Conservation (phyloP, 192 early-diverging fungal genomes). For the Chytriomyces confervae region DNA sequence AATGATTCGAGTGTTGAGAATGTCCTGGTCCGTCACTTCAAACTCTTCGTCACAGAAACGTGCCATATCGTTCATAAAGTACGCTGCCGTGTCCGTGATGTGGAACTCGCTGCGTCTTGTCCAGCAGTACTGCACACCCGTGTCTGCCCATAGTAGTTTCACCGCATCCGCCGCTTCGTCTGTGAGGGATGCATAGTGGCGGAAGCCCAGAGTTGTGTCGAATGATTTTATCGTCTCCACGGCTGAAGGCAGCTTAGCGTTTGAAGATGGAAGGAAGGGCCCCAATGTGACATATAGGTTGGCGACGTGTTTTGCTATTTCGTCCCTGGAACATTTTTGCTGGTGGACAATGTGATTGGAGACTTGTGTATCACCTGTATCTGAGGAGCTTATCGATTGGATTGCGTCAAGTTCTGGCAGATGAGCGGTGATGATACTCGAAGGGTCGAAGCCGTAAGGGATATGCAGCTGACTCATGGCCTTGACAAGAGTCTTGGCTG, state of each 20-base stretch:
- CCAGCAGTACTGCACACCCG: constrained; percentile 73
- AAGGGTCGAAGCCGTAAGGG: constrained; percentile 59
- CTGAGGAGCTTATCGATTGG: background rate
- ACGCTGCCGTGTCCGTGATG: constrained; percentile 35
- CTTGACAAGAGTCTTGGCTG: constrained; percentile 90
- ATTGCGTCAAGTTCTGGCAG: constrained; percentile 57
- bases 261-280: background rate
- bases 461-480: constrained; percentile 92
- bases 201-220: constrained; percentile 76
- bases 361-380: background rate
- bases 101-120: background rate
- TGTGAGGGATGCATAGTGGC: constrained; percentile 80
- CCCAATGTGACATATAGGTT: background rate
- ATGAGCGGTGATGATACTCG: constrained; percentile 67
- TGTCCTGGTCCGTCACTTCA: constrained; percentile 90
- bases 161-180: constrained; percentile 77
- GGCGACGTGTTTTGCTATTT: background rate
- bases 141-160: constrained; percentile 79
- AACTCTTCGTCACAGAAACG: constrained; percentile 80
- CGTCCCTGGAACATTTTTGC: background rate
- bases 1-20: constrained; percentile 92
- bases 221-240: background rate
- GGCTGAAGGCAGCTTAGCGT: background rate
- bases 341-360: background rate
- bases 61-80: constrained; percentile 90